Conservation (phyloP, 768 basidiomycete genomes). For the Leucosporidium yakuticum region DNA sequence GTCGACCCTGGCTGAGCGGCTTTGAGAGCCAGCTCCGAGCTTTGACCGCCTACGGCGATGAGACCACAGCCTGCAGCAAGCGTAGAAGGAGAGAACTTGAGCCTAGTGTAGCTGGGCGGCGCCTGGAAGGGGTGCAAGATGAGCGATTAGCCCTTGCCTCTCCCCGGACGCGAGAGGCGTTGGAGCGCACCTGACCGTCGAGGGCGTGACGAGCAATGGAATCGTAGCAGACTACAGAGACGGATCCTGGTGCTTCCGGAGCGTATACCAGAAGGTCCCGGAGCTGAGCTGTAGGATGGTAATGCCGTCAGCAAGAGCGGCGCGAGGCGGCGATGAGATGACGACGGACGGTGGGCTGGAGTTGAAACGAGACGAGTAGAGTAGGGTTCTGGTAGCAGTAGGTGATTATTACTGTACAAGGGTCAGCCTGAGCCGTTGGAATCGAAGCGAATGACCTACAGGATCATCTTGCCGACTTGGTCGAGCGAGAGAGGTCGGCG, state of each 20-base stretch:
- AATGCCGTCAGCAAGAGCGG: background rate
- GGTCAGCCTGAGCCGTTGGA: no score
- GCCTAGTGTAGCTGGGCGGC: constrained; percentile 18
- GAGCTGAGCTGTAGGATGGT: constrained; percentile 17
- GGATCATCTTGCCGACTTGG: no score
- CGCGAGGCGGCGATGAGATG: background rate
- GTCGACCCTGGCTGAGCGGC: background rate
- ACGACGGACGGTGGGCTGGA: background rate
- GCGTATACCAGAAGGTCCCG: constrained; percentile 24
- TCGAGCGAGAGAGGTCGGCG: no score
- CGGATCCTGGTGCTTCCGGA: constrained; percentile 3
- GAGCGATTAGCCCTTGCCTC: background rate
- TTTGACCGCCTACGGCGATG: constrained; percentile 35
- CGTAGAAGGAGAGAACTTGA: constrained; percentile 28
- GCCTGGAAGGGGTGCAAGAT: background rate
- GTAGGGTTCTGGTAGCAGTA: background rate
- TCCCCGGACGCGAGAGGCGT: background rate
- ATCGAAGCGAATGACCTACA: no score
- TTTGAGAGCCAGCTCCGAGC: constrained; percentile 32
- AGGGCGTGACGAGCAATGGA: constrained; percentile 22
- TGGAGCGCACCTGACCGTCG: background rate
- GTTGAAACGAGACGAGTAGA: background rate
- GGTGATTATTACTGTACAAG: no score
- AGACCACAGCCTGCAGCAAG: constrained; percentile 32
- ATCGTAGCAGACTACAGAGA: constrained; percentile 15